A percentile compares a stretch with the other conserved stretches of the same genome.
Conservation (phyloP, 1,284 basidiomycete species). For the Caloboletus firmus region DNA sequence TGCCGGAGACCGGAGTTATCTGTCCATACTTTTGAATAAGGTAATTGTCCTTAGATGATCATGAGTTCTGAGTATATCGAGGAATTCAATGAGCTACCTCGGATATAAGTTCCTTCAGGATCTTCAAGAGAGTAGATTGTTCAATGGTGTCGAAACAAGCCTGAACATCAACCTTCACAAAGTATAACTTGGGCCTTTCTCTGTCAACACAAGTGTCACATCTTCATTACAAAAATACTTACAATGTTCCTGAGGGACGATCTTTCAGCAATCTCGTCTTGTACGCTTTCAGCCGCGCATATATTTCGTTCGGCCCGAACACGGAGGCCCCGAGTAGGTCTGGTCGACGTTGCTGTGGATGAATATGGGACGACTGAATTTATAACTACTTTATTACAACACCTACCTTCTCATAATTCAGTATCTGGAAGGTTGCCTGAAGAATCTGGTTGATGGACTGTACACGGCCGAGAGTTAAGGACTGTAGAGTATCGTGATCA, state of each 20-base stretch:
- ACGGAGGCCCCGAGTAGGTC: conserved; percentile 76
- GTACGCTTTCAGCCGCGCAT: conserved; percentile 68
- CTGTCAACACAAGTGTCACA: conserved; percentile 6
- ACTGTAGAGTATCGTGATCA: conserved; percentile 21
- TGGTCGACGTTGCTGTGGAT: conserved; percentile 58
- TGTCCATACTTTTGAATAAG: conserved; percentile 66
- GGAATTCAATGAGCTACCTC: conserved; percentile 49
- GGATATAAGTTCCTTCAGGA: conserved; percentile 72
- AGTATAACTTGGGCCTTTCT: conserved; percentile 80
- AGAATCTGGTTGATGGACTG: conserved; percentile 87
- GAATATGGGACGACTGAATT: background rate
- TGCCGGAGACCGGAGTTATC: conserved; percentile 51
- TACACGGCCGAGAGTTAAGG: conserved; percentile 24
- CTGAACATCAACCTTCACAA: conserved; percentile 95
- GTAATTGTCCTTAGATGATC: conserved; percentile 53
- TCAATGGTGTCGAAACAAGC: conserved; percentile 97
- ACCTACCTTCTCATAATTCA: conserved; percentile 82
- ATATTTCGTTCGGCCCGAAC: conserved; percentile 83
- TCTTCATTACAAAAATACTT: conserved; percentile 22
- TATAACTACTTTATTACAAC: background rate
- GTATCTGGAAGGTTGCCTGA: conserved; percentile 78
- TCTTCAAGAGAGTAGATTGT: conserved; percentile 80
- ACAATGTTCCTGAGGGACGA: conserved; percentile 54
- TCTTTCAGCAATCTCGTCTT: conserved; percentile 53
- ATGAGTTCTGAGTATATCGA: background rate